A percentile compares a stretch with the other conserved stretches of the same genome.
These are phyloP conservation scores for Alternaria arborescens DNA, from an alignment of 2,329 filamentous ascomycete species.

Conservation along the genomic window DNA sequence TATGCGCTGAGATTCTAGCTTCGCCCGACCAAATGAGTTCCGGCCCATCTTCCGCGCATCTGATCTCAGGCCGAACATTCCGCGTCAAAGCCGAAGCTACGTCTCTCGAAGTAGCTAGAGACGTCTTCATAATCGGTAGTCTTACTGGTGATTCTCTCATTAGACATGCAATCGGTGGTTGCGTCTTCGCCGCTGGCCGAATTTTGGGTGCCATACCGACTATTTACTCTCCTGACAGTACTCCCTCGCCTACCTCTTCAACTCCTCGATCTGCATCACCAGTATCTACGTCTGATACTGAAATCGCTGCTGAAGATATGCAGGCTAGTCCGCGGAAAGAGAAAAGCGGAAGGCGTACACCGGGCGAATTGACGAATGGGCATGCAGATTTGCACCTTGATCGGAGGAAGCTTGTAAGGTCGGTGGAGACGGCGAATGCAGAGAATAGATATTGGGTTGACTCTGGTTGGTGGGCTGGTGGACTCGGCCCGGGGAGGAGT, in stretches of 20 bases:
- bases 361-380: constrained; percentile 42
- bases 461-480: constrained; percentile 50
- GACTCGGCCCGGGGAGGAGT: constrained; percentile 27
- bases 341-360: constrained; percentile 23
- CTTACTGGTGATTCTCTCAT: constrained; percentile 69
- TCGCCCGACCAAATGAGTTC: constrained; percentile 8
- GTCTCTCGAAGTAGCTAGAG: constrained; percentile 61
- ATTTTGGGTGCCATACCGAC: constrained; percentile 49
- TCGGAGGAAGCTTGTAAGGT: constrained; percentile 39
- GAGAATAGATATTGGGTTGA: constrained; percentile 45
- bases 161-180: constrained; percentile 67
- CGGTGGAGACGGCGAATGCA: constrained; percentile 39
- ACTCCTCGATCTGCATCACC: constrained; percentile 37
- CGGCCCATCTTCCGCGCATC: constrained; percentile 12
- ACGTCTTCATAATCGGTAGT: constrained; percentile 66
- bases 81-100: constrained; percentile 59
- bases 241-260: constrained; percentile 23
- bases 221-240: constrained; percentile 21
- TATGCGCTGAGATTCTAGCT: constrained; percentile 60
- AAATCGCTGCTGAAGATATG: constrained; percentile 13
- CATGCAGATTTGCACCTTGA: constrained; percentile 53
- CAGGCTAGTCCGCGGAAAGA: constrained; percentile 15
- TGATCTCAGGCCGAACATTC: constrained; percentile 63
- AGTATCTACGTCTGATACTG: constrained; percentile 25
- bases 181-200: constrained; percentile 64